Evolutionary conservation across 2,329 filamentous ascomycete species (phyloP).

Genomic region (Microdochium trichocladiopsis): DNA sequence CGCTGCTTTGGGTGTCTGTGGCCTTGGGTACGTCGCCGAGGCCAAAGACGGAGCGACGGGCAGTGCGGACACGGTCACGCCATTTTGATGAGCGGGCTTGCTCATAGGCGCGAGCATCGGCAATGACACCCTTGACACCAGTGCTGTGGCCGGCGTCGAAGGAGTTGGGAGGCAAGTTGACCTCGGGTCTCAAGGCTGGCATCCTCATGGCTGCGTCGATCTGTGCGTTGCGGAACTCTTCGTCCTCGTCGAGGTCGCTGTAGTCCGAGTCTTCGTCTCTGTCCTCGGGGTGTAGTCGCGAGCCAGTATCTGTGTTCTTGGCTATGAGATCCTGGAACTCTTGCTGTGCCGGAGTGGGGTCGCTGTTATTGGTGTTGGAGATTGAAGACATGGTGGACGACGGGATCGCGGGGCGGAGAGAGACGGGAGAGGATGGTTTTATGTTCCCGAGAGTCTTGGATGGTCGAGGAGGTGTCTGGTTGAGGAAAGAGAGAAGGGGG

Average conservation of each 20-base stretch:
- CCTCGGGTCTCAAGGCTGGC: slow-evolving; percentile 40
- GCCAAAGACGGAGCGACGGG: slow-evolving; percentile 49
- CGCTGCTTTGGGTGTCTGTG: slow-evolving; percentile 24
- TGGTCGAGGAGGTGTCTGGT: background rate
- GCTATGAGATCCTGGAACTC: slow-evolving; percentile 58
- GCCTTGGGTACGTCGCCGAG: slow-evolving; percentile 23
- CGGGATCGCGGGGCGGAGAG: background rate
- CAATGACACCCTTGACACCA: slow-evolving; percentile 81
- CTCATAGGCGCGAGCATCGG: slow-evolving; percentile 73
- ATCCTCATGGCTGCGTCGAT: slow-evolving; percentile 62
- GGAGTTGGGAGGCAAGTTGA: slow-evolving; percentile 54
- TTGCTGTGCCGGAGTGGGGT: slow-evolving; percentile 54
- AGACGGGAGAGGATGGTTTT: slow-evolving; percentile 2
- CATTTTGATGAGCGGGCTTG: slow-evolving; percentile 52
- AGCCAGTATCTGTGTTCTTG: slow-evolving; percentile 39
- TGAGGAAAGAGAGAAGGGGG: background rate
- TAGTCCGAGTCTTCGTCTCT: slow-evolving; percentile 39
- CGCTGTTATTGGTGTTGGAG: slow-evolving; percentile 15
- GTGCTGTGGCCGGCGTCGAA: slow-evolving; percentile 67
- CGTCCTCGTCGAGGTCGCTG: slow-evolving; percentile 48
- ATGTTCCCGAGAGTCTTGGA: slow-evolving; percentile 2
- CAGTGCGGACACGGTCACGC: slow-evolving; percentile 42
- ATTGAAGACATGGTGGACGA: slow-evolving; percentile 36
- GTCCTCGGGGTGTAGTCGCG: slow-evolving; percentile 51
- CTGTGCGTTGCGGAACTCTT: slow-evolving; percentile 41